Base-by-base conservation (phyloP, 208 protist species). In the Kentomonas sorsogonicus region DNA sequence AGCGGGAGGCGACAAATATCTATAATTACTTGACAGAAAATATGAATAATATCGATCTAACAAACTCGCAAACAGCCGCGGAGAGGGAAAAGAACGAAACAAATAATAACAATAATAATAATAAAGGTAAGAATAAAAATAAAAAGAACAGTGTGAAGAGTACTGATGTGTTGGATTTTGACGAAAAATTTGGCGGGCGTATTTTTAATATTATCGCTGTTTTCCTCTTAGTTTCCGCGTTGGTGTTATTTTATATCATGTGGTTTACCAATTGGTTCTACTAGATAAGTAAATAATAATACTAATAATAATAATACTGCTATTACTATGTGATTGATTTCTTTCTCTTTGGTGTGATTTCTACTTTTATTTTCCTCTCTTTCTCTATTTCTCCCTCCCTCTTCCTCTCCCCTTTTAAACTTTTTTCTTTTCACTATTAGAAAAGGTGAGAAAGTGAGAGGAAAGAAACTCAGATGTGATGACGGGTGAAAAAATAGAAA, bases 241-340 rank as follows among this genome's bases (percentile, higher is more conserved):
- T 71, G 13, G 16, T 56, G 15, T 29, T 55, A 15, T 54, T 74
- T 43, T 74, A 74, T 38, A 40, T 58, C 7, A 38, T 69, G 36
- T 74, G 55, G 68, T 66, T 69, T 38, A 74, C 68, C 16, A 39
- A 74, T 47, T 51, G 31, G 45, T 20, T 26, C 0, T 23, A 29
- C n/a, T 31, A 55, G 22, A 41, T 20, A 50, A 4, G 20, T 50
- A 62, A 64, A 48, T 10, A 25, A 38, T 30, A 23, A 50, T 7
- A 45, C n/a, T 34, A 20, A 55, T 40, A 45, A n/a, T 15, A 63
- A 27, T 40, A 29, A 55, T 25, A 48, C 44, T 41, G 15, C 10
- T 18, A 38, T 0, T 43, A 9, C n/a, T n/a, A n/a, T n/a, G n/a
- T n/a, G n/a, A n/a, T n/a, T n/a, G n/a, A n/a, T n/a, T n/a, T n/a